Evolutionary conservation across 2,329 filamentous ascomycete genomes (phyloP), one percentile per base, ranked within the genome.

Genomic region (Trichoderma sp.): DNA sequence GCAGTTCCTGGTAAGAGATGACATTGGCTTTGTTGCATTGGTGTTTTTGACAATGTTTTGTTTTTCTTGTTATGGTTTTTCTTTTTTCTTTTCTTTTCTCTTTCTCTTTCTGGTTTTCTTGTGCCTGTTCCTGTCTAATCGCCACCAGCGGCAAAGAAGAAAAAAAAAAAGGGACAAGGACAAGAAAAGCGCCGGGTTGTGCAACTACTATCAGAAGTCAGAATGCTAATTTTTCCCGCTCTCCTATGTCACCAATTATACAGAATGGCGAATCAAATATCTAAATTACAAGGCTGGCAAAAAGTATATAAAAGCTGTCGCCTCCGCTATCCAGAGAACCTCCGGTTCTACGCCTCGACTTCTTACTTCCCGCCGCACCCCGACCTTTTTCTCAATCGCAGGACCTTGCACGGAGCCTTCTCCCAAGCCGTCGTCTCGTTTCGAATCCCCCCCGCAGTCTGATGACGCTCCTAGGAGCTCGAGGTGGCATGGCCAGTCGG

Each of bases 251-350:
- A n/a, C 64, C 64, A 27, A 19, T 25, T 13, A 25, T 22, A 32
- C 72, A 90, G 88, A 98, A 87, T 98, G 94, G 94, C 89, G 92
- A 75, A 87, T 90, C 78, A 97, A 97, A 79, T 98, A 97, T 79
- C 86, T 98, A 73, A 89, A 97, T 80, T 98, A 98, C 84, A 97
- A 97, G 85, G 89, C 89, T 67, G 94, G 93, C 69, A 98, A 98
- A 82, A 97, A 97, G 81, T 90, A 93, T 77, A 85, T 98, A 78
- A 98, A 97, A 79, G 89, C 89, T 67, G 89, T 97, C 63, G 81
- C 85, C 27, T 87, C 90, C 70, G 92, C 93, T 68, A 85, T 95
- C 70, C 84, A 86, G 81, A 80, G 87, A 81, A 78, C 87, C 76
- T 53, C 59, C 17, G 82, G 86, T 69, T 78, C 82, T 68, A 86